A percentile compares a stretch with the other conserved stretches of the same genome.
These are phyloP conservation scores for Protomyces macrosporus DNA, from an alignment of 1,139 yeast genomes.

Conservation along the genomic window DNA sequence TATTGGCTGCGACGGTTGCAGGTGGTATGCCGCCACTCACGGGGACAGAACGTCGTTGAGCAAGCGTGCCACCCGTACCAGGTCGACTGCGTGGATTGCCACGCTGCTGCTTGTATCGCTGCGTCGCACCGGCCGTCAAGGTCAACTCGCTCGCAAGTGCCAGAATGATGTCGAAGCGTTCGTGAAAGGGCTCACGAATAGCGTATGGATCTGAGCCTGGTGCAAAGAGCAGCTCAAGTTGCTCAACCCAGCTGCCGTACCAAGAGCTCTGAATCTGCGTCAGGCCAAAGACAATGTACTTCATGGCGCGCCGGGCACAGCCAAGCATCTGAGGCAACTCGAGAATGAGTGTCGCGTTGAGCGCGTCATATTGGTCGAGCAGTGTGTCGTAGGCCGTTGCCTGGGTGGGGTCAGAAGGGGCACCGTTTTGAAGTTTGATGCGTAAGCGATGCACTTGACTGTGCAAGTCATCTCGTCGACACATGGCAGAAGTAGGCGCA, in stretches of 20 bases:
- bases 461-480: neutral
- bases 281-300: neutral
- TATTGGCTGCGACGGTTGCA: neutral
- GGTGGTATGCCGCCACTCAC: neutral
- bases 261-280: conserved; percentile 8
- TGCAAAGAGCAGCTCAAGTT: neutral
- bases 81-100: neutral
- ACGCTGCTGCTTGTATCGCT: neutral
- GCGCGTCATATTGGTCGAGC: neutral
- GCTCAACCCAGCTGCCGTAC: conserved; percentile 11
- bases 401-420: neutral
- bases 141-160: neutral
- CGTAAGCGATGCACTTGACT: conserved; percentile 1
- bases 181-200: neutral
- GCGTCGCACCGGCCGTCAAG: neutral
- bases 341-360: conserved; percentile 2
- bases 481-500: neutral
- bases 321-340: conserved; percentile 10
- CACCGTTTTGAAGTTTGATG: neutral
- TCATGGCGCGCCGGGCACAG: conserved; percentile 1
- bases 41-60: neutral
- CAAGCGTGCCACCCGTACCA: neutral
- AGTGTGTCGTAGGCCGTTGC: neutral
- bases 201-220: neutral
- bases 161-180: neutral